These are phyloP conservation scores for Gracilariopsis chorda DNA, from an alignment of 23 red algal species.

Conservation along the genomic window DNA sequence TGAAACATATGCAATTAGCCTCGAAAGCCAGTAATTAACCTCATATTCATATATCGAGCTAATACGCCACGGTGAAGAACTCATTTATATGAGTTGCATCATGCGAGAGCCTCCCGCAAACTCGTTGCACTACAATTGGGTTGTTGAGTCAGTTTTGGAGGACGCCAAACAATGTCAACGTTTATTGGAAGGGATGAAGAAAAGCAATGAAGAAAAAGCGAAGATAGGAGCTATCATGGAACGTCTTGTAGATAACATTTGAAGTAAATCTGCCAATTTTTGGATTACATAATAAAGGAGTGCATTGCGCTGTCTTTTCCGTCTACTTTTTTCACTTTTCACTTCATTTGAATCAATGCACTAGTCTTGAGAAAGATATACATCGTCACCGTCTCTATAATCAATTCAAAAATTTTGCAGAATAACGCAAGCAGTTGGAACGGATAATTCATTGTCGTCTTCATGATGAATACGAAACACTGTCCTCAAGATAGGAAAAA, in stretches of 20 bases:
- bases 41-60: too few relatives aligned
- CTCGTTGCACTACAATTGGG: too few relatives aligned
- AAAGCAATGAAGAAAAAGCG: background rate
- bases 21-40: too few relatives aligned
- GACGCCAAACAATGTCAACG: background rate
- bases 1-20: too few relatives aligned
- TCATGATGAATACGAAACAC: background rate
- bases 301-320: background rate
- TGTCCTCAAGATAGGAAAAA: background rate
- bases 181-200: background rate
- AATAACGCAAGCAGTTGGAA: background rate
- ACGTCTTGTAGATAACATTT: background rate
- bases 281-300: background rate
- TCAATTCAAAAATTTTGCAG: constrained; percentile 12
- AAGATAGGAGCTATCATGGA: background rate
- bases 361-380: background rate
- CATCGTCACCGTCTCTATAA: background rate
- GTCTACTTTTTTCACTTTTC: background rate
- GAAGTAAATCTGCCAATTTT: background rate
- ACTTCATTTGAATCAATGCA: background rate
- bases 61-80: too few relatives aligned
- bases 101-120: too few relatives aligned
- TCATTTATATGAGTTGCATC: too few relatives aligned
- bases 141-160: background rate
- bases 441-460: background rate